Evolutionary conservation across 345 rosid species (phyloP).

Genomic region (Geranium rotundifolium): DNA sequence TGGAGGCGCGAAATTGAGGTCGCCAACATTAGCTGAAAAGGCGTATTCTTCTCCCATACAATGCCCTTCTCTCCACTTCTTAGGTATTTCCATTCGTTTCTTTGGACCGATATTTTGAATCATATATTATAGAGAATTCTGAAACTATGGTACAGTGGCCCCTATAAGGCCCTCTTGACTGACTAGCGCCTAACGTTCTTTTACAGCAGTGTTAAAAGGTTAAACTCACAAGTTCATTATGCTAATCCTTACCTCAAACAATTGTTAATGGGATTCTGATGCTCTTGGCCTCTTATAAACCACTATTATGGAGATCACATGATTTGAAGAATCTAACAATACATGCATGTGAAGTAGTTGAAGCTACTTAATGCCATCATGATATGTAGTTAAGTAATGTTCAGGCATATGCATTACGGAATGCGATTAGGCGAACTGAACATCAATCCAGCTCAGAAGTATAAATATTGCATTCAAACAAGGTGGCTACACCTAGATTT

Average conservation of each 20-base stretch:
- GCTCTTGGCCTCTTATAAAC: too few species aligned
- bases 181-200: too few species aligned
- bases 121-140: too few species aligned
- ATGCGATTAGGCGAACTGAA: background rate
- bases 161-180: too few species aligned
- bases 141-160: too few species aligned
- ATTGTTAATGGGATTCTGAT: background rate
- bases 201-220: too few species aligned
- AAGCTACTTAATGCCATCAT: background rate
- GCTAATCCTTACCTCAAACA: too few species aligned
- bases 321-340: background rate
- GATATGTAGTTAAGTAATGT: too few species aligned
- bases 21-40: constrained; percentile 33
- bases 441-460: background rate
- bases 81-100: constrained; percentile 34
- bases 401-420: background rate
- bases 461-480: background rate
- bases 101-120: background rate
- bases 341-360: background rate
- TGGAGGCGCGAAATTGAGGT: constrained; percentile 62
- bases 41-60: constrained; percentile 52
- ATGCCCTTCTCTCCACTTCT: constrained; percentile 59
- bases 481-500: too few species aligned
- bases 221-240: too few species aligned
- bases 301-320: background rate